Conservation (phyloP, 495 filamentous ascomycete species). For the Penicillium nucicola region DNA sequence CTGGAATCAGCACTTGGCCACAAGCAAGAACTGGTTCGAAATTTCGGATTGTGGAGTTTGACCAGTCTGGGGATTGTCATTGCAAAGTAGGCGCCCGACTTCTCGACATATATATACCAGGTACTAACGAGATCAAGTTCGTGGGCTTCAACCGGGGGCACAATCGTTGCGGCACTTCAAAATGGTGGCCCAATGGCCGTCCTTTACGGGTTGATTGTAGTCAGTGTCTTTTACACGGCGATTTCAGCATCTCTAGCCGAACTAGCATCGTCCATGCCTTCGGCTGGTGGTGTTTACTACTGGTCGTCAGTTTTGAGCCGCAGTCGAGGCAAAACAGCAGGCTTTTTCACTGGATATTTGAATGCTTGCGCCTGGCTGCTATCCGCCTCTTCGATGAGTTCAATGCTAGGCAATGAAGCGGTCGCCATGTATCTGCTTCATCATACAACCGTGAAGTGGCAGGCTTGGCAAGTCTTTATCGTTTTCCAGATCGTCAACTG, state of each 20-base stretch:
- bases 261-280: slow-evolving; percentile 75
- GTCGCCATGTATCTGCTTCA: slow-evolving; percentile 67
- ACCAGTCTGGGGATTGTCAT: slow-evolving; percentile 46
- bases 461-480: slow-evolving; percentile 74
- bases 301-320: slow-evolving; percentile 72
- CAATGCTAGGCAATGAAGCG: slow-evolving; percentile 62
- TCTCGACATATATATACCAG: background rate
- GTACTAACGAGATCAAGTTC: slow-evolving; percentile 21
- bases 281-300: slow-evolving; percentile 78
- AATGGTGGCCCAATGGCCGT: slow-evolving; percentile 47
- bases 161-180: slow-evolving; percentile 38
- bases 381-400: slow-evolving; percentile 59
- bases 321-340: slow-evolving; percentile 55
- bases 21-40: slow-evolving; percentile 38
- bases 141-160: slow-evolving; percentile 43
- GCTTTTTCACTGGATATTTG: slow-evolving; percentile 70
- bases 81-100: slow-evolving; percentile 35
- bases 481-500: slow-evolving; percentile 63
- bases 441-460: slow-evolving; percentile 52
- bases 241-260: slow-evolving; percentile 52
- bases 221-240: slow-evolving; percentile 39
- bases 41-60: slow-evolving; percentile 42
- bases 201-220: slow-evolving; percentile 42
- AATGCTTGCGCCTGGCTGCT: slow-evolving; percentile 77
- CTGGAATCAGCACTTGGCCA: slow-evolving; percentile 44